Base-by-base conservation (phyloP, 352 stramenopile genomes). In the Phytopythium boreale region DNA sequence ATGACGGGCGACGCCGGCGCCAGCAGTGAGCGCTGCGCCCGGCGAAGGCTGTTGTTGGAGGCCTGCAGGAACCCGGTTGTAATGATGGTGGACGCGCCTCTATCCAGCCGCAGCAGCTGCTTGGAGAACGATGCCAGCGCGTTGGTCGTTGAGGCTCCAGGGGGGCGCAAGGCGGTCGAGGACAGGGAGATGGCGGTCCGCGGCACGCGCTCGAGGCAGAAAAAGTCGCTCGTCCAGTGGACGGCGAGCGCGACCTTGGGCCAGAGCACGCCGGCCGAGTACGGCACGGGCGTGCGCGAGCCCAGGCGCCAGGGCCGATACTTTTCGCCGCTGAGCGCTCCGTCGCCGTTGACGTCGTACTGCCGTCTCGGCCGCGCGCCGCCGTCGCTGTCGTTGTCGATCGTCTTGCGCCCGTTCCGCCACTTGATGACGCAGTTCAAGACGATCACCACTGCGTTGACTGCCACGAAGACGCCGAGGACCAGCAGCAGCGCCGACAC, bases 161-260 rank as follows among this genome's bases (percentile, higher is more conserved):
- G 5, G 17, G 19, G 44, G 4, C 19, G 44, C 22, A 26, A 11
- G 6, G 19, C 5, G 17, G 1, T 12, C 8, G 17, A n/a, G 44
- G 19, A 24, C 44, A 9, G 19, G 24, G 44, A 26, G 19, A 26
- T 50, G 6, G 19, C 3, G 44, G 17, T 5, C 5, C 20, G 2
- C 19, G 31, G 8, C n/a, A 46, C 29, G 51, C 69, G 66, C 53
- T 58, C 58, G 27, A 76, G 66, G 49, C 67, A 76, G 31, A 67
- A 79, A 29, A 70, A 76, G 26, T 79, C 66, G 17, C 57, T 68
- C 4, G 66, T 70, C 72, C 72, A 76, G 31, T 72, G 63, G 4
- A 74, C 66, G 17, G 66, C 76, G 61, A 79, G 66, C 14, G 66
- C 66, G n/a, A 66, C 49, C 0, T 52, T 60, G 15, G 69, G 63